These are phyloP conservation scores for Ganoderma sinense DNA, from an alignment of 1,284 basidiomycete species.

Conservation along the genomic window DNA sequence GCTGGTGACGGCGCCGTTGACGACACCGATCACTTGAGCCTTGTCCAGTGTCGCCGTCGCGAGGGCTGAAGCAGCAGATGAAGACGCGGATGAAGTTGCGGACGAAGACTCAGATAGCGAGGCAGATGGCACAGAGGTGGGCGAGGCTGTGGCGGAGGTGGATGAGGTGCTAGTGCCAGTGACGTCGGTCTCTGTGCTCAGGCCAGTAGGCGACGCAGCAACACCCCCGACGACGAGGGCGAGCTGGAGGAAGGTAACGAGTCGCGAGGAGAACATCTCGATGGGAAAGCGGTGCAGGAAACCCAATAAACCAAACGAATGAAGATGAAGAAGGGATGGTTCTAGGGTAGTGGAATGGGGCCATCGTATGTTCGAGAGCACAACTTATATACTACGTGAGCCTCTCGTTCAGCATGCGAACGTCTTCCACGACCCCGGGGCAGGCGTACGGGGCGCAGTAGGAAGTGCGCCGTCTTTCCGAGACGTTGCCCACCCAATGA, in stretches of 20 bases:
- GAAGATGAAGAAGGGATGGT: too few species aligned
- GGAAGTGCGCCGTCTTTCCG: too few species aligned
- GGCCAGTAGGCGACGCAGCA: not conserved
- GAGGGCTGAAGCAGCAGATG: not conserved
- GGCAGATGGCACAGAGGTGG: not conserved
- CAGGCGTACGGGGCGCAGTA: too few species aligned
- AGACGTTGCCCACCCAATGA: too few species aligned
- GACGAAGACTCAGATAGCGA: not conserved
- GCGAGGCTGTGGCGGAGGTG: not conserved
- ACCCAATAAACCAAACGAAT: too few species aligned
- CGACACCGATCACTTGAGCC: constrained; percentile 14
- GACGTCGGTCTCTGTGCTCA: not conserved
- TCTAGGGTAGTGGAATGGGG: too few species aligned
- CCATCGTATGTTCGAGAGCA: too few species aligned
- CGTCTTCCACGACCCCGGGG: too few species aligned
- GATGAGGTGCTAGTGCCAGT: not conserved
- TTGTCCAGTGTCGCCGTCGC: constrained; percentile 15
- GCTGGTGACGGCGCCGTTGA: constrained; percentile 37
- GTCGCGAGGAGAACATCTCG: not conserved
- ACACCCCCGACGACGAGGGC: not conserved
- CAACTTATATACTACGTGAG: too few species aligned
- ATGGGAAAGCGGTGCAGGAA: too few species aligned
- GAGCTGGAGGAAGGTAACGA: constrained; percentile 2
- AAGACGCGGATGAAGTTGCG: not conserved
- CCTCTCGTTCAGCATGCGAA: too few species aligned